Percentiles rank a stretch among this genome's conserved stretches.
Evolutionary conservation across 495 filamentous ascomycete genomes (phyloP).

Genomic region (Lepidopterella palustris): DNA sequence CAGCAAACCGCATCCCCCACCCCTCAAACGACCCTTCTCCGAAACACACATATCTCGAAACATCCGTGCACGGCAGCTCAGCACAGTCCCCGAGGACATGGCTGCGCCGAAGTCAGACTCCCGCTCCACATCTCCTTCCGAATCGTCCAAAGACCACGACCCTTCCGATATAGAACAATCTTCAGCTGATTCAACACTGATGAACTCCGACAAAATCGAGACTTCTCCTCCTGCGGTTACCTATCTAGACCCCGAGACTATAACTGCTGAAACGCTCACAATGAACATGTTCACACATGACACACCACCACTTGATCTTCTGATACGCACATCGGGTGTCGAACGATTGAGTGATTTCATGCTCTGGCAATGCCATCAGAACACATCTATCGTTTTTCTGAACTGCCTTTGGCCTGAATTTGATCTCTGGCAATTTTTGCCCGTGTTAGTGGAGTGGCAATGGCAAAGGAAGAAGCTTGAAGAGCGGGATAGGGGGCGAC

Average conservation of each 20-base stretch:
- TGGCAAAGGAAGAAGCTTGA: slow-evolving; percentile 53
- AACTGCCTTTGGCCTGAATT: slow-evolving; percentile 96
- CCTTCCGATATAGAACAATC: slow-evolving; percentile 23
- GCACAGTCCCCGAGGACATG: slow-evolving; percentile 35
- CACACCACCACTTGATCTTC: slow-evolving; percentile 79
- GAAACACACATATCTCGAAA: slow-evolving; percentile 80
- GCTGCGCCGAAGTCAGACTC: slow-evolving; percentile 36
- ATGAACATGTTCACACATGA: slow-evolving; percentile 77
- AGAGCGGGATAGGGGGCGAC: slow-evolving; percentile 22
- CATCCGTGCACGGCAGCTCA: slow-evolving; percentile 54
- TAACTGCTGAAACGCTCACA: slow-evolving; percentile 70
- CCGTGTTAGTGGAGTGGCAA: slow-evolving; percentile 89
- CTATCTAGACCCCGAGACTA: slow-evolving; percentile 69
- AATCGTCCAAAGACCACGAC: slow-evolving; percentile 28
- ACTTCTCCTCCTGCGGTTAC: slow-evolving; percentile 1
- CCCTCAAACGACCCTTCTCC: slow-evolving; percentile 61
- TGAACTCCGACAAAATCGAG: slow-evolving; percentile 24
- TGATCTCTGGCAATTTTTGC: slow-evolving; percentile 88
- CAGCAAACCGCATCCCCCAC: slow-evolving; percentile 54
- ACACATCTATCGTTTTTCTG: slow-evolving; percentile 87
- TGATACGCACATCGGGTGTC: slow-evolving; percentile 87
- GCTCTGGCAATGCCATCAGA: slow-evolving; percentile 94
- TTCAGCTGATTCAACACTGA: slow-evolving; percentile 28
- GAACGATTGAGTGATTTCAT: slow-evolving; percentile 92
- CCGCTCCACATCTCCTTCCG: slow-evolving; percentile 25